Percentiles rank a stretch among this genome's conserved stretches.
phyloP scores from a whole-genome alignment of 352 stramenopile genomes.

The Globisporangium barbulae region DNA sequence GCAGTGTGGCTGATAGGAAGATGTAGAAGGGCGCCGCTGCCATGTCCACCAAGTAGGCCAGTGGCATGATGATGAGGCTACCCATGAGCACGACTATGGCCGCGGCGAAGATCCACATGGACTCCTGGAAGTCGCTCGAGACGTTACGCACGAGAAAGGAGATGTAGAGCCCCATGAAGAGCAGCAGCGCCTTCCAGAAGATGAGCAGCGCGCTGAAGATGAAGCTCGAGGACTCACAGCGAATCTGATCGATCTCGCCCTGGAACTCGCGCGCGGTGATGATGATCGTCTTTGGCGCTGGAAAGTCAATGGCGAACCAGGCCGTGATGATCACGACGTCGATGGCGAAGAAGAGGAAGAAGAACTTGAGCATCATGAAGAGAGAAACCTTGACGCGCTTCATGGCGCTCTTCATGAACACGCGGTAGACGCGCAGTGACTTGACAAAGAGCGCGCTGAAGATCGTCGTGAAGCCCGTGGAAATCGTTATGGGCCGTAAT shows the following conservation, averaged over 20 bases:
- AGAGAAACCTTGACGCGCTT: conserved; percentile 28
- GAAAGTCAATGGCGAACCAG: conserved; percentile 30
- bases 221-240: conserved; percentile 18
- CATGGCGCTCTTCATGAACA: conserved; percentile 27
- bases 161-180: conserved; percentile 22
- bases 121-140: conserved; percentile 54
- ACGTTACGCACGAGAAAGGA: conserved; percentile 29
- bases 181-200: conserved; percentile 40
- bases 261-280: conserved; percentile 8
- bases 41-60: conserved; percentile 51
- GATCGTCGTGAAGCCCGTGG: conserved; percentile 27
- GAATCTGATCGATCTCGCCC: conserved; percentile 11
- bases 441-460: conserved; percentile 35
- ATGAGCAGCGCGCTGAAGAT: conserved; percentile 36
- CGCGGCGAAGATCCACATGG: conserved; percentile 59
- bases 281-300: conserved; percentile 8
- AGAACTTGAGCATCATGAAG: conserved; percentile 28
- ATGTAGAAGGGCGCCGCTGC: conserved; percentile 33
- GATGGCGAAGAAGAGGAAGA: conserved; percentile 21
- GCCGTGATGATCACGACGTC: conserved; percentile 26
- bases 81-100: conserved; percentile 45
- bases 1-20: conserved; percentile 24
- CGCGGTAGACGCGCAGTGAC: conserved; percentile 35
- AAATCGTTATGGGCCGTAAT: conserved; percentile 20
- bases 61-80: conserved; percentile 40